These are phyloP conservation scores for Populus pruinosa DNA, from an alignment of 345 rosid genomes.

Conservation along the genomic window DNA sequence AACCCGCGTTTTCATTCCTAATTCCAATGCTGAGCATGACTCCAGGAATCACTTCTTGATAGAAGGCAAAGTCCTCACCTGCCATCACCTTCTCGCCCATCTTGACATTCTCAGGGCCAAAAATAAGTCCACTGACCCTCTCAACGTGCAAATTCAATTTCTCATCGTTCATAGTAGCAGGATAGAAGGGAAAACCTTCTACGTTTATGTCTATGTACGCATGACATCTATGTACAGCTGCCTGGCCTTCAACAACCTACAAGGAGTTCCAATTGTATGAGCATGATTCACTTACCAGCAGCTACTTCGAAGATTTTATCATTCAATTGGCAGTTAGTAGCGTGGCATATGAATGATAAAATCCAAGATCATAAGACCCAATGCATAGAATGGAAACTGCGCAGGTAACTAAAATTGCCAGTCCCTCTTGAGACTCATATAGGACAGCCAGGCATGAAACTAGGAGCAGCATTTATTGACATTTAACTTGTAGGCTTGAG, in stretches of 20 bases:
- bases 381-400: not conserved
- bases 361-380: not conserved
- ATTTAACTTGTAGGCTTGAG: not conserved
- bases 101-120: conserved; percentile 57
- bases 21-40: conserved; percentile 65
- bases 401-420: not conserved
- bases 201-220: conserved; percentile 46
- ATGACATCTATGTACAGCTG: conserved; percentile 61
- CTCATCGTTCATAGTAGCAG: conserved; percentile 63
- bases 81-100: conserved; percentile 52
- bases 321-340: not conserved
- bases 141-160: conserved; percentile 46
- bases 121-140: conserved; percentile 46
- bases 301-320: not conserved
- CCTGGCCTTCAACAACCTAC: conserved; percentile 69
- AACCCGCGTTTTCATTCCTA: conserved; percentile 58
- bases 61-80: conserved; percentile 84
- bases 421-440: not conserved
- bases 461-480: not conserved
- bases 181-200: conserved; percentile 48
- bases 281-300: not conserved
- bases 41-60: conserved; percentile 73
- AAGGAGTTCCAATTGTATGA: conserved; percentile 7
- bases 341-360: not conserved
- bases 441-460: not conserved